Evolutionary conservation across 2,329 filamentous ascomycete genomes (phyloP).

Genomic region (Exutisphaerella laricina): DNA sequence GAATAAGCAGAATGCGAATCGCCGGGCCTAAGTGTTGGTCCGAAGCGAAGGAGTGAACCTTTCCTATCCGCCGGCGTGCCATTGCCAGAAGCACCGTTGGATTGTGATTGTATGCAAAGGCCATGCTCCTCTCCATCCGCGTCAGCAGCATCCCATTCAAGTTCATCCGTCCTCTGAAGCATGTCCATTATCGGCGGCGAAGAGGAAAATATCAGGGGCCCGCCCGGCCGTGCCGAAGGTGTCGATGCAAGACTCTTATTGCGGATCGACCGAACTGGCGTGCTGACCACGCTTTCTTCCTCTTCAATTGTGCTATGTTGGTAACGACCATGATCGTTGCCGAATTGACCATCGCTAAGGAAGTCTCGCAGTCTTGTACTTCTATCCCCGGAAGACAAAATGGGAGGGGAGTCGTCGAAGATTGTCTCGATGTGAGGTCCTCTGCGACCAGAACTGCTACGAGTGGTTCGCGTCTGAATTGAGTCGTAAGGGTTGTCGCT

Average conservation of each 20-base stretch:
- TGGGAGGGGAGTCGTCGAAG: slow-evolving; percentile 65
- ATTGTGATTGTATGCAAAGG: slow-evolving; percentile 32
- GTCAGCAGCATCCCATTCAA: slow-evolving; percentile 35
- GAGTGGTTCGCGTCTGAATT: slow-evolving; percentile 63
- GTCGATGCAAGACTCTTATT: slow-evolving; percentile 33
- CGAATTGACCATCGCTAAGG: slow-evolving; percentile 44
- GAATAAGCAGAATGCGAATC: slow-evolving; percentile 31
- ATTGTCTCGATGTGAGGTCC: slow-evolving; percentile 69
- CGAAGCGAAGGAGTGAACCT: slow-evolving; percentile 25
- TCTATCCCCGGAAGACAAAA: slow-evolving; percentile 30
- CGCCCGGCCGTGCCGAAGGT: slow-evolving; percentile 33
- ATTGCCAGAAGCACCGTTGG: slow-evolving; percentile 17
- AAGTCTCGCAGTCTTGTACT: slow-evolving; percentile 43
- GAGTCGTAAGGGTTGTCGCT: slow-evolving; percentile 76
- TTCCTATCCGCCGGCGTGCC: slow-evolving; percentile 4
- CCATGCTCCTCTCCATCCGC: slow-evolving; percentile 25
- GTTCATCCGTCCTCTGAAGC: slow-evolving; percentile 33
- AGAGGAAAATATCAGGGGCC: slow-evolving; percentile 35
- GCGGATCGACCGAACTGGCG: slow-evolving; percentile 42
- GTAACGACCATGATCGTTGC: slow-evolving; percentile 31
- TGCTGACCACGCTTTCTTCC: slow-evolving; percentile 44
- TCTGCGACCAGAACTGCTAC: slow-evolving; percentile 60
- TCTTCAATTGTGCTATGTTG: slow-evolving; percentile 46
- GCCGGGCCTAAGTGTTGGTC: slow-evolving; percentile 18
- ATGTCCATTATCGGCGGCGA: slow-evolving; percentile 43